These are phyloP conservation scores for Crithidia expoeki DNA, from an alignment of 208 protist genomes.

Conservation along the genomic window DNA sequence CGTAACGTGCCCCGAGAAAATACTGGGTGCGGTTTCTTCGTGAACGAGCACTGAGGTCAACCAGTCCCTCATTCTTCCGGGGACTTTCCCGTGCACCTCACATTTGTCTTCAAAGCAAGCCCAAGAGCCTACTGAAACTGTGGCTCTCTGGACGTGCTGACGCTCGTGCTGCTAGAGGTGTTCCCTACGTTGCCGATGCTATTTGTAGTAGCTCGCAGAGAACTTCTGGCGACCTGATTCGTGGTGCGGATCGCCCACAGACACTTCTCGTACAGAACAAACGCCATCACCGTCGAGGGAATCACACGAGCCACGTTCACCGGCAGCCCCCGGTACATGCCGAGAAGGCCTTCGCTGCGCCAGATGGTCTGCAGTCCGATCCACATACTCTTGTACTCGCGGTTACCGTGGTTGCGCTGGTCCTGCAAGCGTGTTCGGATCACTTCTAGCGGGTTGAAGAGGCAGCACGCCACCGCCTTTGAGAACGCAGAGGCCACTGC, in stretches of 20 bases:
- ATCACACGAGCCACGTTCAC: conserved; percentile 85
- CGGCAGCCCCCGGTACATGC: conserved; percentile 79
- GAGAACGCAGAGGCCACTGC: conserved; percentile 67
- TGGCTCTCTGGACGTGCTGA: conserved; percentile 5
- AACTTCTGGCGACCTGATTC: conserved; percentile 26
- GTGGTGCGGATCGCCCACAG: conserved; percentile 49
- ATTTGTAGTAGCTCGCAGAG: conserved; percentile 10
- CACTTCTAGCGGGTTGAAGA: conserved; percentile 89
- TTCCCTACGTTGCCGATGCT: background rate
- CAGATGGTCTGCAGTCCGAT: conserved; percentile 69
- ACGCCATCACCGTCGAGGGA: conserved; percentile 76
- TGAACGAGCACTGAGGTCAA: too few species aligned
- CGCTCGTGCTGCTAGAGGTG: background rate
- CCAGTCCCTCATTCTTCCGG: too few species aligned
- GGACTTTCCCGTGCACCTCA: background rate
- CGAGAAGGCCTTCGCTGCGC: conserved; percentile 67
- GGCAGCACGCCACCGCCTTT: conserved; percentile 63
- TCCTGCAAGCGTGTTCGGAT: conserved; percentile 84
- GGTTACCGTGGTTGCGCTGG: conserved; percentile 48
- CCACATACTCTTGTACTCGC: conserved; percentile 63
- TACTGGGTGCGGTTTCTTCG: too few species aligned
- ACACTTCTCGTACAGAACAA: conserved; percentile 85
- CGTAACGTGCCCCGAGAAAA: too few species aligned
- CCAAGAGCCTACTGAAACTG: conserved; percentile 21
- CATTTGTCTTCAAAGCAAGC: background rate